Conservation (phyloP, 306 rosid species). For the Trifolium repens region DNA sequence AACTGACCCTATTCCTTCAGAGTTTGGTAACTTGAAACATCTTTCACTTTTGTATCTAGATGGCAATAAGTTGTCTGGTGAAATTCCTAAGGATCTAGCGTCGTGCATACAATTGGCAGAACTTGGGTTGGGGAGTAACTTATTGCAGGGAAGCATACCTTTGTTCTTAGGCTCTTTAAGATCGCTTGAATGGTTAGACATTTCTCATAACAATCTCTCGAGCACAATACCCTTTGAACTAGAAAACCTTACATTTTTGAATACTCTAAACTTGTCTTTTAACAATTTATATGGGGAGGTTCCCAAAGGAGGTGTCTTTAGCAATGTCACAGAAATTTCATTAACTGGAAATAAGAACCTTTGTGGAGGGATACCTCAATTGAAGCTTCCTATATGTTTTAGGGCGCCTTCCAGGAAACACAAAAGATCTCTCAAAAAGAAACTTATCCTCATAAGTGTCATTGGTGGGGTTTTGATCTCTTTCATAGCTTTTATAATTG, state of each 20-base stretch:
- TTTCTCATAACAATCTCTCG: neutral
- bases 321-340: neutral
- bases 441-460: neutral
- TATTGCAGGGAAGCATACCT: slow-evolving; percentile 36
- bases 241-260: neutral
- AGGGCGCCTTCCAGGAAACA: neutral
- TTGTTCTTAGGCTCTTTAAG: neutral
- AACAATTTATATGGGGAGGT: neutral
- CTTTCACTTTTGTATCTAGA: neutral
- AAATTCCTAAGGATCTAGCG: slow-evolving; percentile 29
- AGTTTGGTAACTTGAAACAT: slow-evolving; percentile 30
- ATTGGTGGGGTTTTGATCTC: neutral
- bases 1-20: slow-evolving; percentile 37
- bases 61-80: slow-evolving; percentile 35
- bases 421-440: neutral
- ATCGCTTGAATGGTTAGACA: neutral
- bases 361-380: neutral
- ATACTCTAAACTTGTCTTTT: neutral
- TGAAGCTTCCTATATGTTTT: neutral
- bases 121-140: neutral
- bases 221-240: neutral
- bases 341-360: neutral
- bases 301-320: neutral
- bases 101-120: neutral
- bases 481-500: neutral